These are phyloP conservation scores for Schizosaccharomyces osmophilus DNA, from an alignment of 805 yeast genomes.

Conservation along the genomic window DNA sequence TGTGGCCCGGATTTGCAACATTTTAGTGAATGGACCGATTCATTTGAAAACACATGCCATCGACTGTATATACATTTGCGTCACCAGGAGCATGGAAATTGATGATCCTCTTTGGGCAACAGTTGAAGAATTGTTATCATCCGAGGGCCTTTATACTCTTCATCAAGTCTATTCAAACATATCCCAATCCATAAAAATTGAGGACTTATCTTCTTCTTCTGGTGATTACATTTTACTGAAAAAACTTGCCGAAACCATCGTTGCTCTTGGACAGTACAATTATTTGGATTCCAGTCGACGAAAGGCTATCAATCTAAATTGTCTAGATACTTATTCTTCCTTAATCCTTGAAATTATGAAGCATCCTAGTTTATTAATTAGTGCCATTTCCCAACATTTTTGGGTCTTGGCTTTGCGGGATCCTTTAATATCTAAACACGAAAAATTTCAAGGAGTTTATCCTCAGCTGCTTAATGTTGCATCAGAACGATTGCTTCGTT, in stretches of 20 bases:
- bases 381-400: conserved; percentile 74
- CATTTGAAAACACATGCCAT: conserved; percentile 42
- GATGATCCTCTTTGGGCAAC: conserved; percentile 50
- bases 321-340: conserved; percentile 40
- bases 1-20: background rate
- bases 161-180: conserved; percentile 31
- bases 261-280: conserved; percentile 57
- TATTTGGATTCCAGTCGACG: conserved; percentile 17
- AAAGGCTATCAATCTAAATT: conserved; percentile 25
- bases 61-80: conserved; percentile 71
- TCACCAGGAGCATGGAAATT: conserved; percentile 50
- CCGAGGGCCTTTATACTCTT: conserved; percentile 50
- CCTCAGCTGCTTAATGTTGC: conserved; percentile 52
- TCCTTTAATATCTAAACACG: conserved; percentile 35
- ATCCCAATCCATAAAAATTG: conserved; percentile 25
- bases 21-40: background rate
- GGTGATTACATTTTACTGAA: conserved; percentile 57
- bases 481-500: conserved; percentile 55
- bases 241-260: conserved; percentile 81
- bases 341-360: conserved; percentile 58
- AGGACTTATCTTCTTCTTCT: conserved; percentile 40
- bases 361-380: conserved; percentile 67
- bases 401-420: conserved; percentile 80
- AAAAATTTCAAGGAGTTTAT: conserved; percentile 23
- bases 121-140: conserved; percentile 51